A percentile compares a stretch with the other conserved stretches of the same genome.
These are phyloP conservation scores for Penicillium subrubescens DNA, from an alignment of 495 filamentous ascomycete species.

Conservation along the genomic window DNA sequence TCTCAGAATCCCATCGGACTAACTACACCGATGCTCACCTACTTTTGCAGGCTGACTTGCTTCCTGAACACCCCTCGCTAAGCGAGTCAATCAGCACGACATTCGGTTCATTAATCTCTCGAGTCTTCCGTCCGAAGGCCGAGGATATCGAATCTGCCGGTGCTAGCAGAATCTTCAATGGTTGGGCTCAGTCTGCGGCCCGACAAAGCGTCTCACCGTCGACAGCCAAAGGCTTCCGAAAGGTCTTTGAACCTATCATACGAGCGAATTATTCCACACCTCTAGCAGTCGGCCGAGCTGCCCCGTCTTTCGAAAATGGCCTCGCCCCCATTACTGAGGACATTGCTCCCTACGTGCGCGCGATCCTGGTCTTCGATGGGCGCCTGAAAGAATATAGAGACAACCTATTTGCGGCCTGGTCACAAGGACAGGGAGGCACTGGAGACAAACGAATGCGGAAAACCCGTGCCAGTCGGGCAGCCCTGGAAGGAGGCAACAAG, in stretches of 20 bases:
- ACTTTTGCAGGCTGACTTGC: constrained; percentile 56
- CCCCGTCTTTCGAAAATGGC: constrained; percentile 73
- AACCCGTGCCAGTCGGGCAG: constrained; percentile 78
- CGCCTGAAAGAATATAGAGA: constrained; percentile 66
- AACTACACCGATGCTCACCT: constrained; percentile 66
- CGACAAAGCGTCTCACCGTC: constrained; percentile 18
- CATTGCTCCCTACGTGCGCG: constrained; percentile 79
- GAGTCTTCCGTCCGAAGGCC: constrained; percentile 34
- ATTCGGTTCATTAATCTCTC: constrained; percentile 36
- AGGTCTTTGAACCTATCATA: constrained; percentile 41
- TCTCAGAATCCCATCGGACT: constrained; percentile 58
- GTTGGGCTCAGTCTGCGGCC: constrained; percentile 14
- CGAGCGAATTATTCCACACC: constrained; percentile 33
- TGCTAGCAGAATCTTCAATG: constrained; percentile 31
- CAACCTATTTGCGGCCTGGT: constrained; percentile 62
- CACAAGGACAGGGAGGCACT: constrained; percentile 43
- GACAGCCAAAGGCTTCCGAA: constrained; percentile 25
- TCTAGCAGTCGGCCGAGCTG: constrained; percentile 31
- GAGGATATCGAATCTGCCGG: constrained; percentile 27
- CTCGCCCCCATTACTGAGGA: constrained; percentile 66
- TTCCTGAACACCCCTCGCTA: constrained; percentile 43
- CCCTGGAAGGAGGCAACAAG: constrained; percentile 78
- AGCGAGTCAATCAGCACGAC: constrained; percentile 39
- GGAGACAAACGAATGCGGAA: constrained; percentile 66
- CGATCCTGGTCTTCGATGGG: constrained; percentile 75